Conservation (phyloP, 2,329 filamentous ascomycete species). For the Aspergillus pseudoterreus region DNA sequence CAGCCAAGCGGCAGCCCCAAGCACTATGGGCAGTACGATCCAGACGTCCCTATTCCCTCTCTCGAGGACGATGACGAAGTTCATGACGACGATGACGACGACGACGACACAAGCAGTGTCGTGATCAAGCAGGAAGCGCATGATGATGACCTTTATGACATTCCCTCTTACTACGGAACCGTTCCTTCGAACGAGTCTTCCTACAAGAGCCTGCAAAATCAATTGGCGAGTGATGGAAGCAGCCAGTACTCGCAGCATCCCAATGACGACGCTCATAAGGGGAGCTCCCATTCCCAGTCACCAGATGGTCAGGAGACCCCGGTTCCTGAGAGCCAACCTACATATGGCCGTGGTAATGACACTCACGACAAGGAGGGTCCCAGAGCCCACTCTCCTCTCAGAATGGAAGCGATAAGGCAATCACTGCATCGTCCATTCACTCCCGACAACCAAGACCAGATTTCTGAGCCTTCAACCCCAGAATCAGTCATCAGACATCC, state of each 20-base stretch:
- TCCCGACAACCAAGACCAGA: constrained; percentile 55
- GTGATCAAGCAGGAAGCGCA: constrained; percentile 63
- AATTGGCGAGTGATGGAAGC: constrained; percentile 48
- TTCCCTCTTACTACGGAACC: constrained; percentile 63
- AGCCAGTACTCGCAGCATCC: constrained; percentile 51
- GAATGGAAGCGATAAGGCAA: constrained; percentile 34
- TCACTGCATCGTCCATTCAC: constrained; percentile 40
- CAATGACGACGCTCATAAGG: constrained; percentile 33
- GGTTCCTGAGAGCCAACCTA: constrained; percentile 16
- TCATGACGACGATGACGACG: constrained; percentile 43
- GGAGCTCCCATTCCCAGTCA: constrained; percentile 21
- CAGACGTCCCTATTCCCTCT: constrained; percentile 85
- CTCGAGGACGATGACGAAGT: constrained; percentile 63
- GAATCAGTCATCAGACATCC: constrained; percentile 86
- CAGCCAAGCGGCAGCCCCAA: constrained; percentile 57
- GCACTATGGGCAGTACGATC: constrained; percentile 65
- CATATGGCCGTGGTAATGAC: constrained; percentile 13
- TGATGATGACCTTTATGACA: constrained; percentile 60
- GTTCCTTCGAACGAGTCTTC: constrained; percentile 35
- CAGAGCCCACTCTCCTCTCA: constrained; percentile 27
- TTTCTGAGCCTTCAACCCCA: constrained; percentile 67
- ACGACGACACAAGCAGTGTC: constrained; percentile 54
- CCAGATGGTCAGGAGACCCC: constrained; percentile 33
- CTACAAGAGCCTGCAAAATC: constrained; percentile 26
- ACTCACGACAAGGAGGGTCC: constrained; percentile 1